phyloP scores from a whole-genome alignment of 208 protist species.

The Crithidia sp. region DNA sequence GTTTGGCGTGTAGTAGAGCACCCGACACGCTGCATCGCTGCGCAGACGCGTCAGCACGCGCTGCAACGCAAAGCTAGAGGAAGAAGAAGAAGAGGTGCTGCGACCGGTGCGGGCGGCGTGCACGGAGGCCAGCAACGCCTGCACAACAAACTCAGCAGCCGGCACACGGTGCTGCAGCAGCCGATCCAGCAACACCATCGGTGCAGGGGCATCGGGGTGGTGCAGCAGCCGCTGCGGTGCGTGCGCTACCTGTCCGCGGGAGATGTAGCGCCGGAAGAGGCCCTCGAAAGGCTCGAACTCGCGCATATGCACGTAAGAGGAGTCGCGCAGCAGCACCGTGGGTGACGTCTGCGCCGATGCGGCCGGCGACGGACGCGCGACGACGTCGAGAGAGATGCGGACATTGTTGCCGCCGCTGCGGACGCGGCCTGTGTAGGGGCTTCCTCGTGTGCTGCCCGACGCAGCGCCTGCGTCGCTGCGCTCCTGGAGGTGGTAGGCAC shows the following conservation, averaged over 20 bases:
- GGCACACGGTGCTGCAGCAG: slow-evolving; percentile 59
- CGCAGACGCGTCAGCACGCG: slow-evolving; percentile 20
- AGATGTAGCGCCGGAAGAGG: slow-evolving; percentile 65
- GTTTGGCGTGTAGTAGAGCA: slow-evolving; percentile 44
- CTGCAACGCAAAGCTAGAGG: slow-evolving; percentile 24
- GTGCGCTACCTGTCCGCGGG: slow-evolving; percentile 50
- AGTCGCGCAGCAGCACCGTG: slow-evolving; percentile 9
- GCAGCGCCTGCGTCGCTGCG: not conserved
- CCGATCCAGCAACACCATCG: slow-evolving; percentile 50
- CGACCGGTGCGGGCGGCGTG: slow-evolving; percentile 17
- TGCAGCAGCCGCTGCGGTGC: slow-evolving; percentile 43
- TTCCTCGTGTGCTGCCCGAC: not conserved
- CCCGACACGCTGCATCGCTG: slow-evolving; percentile 1
- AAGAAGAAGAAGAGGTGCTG: slow-evolving; percentile 15
- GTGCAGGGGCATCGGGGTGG: slow-evolving; percentile 70
- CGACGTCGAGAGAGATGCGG: not conserved
- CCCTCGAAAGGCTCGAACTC: slow-evolving; percentile 65
- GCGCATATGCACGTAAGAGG: slow-evolving; percentile 27
- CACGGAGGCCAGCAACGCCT: slow-evolving; percentile 44
- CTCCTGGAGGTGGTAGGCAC: slow-evolving; percentile 30
- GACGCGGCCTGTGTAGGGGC: slow-evolving; percentile 10
- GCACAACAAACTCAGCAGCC: slow-evolving; percentile 42
- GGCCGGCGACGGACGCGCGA: not conserved
- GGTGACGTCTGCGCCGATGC: slow-evolving; percentile 3
- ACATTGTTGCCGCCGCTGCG: slow-evolving; percentile 26